Base-by-base conservation (phyloP, 1,139 yeast genomes). In the Kodamaea anthophila region DNA sequence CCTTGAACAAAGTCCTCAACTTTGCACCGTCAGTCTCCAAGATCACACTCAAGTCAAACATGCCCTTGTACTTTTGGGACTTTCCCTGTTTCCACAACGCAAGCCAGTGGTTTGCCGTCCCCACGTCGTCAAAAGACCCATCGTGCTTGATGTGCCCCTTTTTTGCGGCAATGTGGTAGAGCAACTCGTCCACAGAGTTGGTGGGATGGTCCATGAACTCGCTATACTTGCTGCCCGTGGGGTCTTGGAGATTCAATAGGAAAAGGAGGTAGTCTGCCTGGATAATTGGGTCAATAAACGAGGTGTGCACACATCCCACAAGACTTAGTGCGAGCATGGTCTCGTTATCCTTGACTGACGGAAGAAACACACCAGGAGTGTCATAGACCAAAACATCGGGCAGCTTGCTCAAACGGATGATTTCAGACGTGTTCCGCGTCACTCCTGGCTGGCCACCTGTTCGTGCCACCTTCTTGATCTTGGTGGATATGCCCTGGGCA, bases 401-500 rank as follows among this genome's bases (percentile, higher is more conserved):
- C 21, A 67, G 67, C 10, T 62, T 54, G 29, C 70, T 58, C 10
- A 91, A 65, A 33, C 81, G 59, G 24, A 91, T 84, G 32, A 81
- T 68, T 42, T 84, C 93, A 35, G 93, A 78, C 1, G 94, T 78
- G 21, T 72, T 70, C 35, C 87, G 61, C 0, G 98, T 91, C 4
- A 91, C 87, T 11, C 98, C 98, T 1, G 97, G 96, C 43, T 75
- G 80, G 6, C 84, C 82, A 0, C 96, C 96, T 0, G 95, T 86
- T 32, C 60, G 58, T 0, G 95, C 96, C 2, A 85, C 97, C 46
- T 82, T 82, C 37, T 65, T 65, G 24, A 51, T 52, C 31, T 58
- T 72, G 39, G 57, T 50, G 9, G 68, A 55, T 10, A 60, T 40
- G 11, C 44, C 40, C 15, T 34, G 37, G 6, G 40, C 44, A 15